phyloP scores from a whole-genome alignment of 2,329 filamentous ascomycete species.

The Elsinoe batatas region DNA sequence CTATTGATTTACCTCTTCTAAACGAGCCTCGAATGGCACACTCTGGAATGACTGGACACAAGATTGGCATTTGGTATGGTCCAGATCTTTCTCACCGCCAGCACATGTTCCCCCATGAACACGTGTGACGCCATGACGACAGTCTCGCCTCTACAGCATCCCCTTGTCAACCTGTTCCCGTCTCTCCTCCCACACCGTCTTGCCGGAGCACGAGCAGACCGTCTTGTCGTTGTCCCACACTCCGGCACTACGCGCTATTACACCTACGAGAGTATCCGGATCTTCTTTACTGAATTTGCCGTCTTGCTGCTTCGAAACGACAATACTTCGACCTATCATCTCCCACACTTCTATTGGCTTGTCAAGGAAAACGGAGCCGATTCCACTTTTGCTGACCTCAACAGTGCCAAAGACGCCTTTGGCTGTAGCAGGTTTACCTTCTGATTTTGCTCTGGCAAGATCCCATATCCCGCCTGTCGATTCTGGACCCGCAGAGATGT shows the following conservation, averaged over 20 bases:
- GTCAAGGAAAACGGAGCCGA: slow-evolving; percentile 72
- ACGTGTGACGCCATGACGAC: neutral
- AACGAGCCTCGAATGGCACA: neutral
- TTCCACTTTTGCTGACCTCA: slow-evolving; percentile 63
- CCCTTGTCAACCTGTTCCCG: slow-evolving; percentile 80
- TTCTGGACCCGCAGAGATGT: slow-evolving; percentile 73
- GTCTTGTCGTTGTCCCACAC: slow-evolving; percentile 99
- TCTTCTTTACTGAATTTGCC: slow-evolving; percentile 59
- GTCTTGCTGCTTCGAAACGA: slow-evolving; percentile 62
- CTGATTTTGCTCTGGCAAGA: slow-evolving; percentile 36
- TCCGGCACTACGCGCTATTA: slow-evolving; percentile 91
- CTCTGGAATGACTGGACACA: neutral
- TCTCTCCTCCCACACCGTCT: slow-evolving; percentile 96
- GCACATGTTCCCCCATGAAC: neutral
- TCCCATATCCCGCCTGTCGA: slow-evolving; percentile 81
- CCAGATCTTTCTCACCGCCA: neutral
- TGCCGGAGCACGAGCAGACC: slow-evolving; percentile 93
- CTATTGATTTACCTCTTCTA: slow-evolving; percentile 3
- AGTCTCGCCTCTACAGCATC: slow-evolving; percentile 57
- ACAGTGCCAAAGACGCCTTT: slow-evolving; percentile 65
- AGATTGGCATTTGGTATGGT: neutral
- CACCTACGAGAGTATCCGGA: slow-evolving; percentile 76
- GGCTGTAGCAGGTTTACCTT: slow-evolving; percentile 36
- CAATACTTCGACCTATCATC: slow-evolving; percentile 85
- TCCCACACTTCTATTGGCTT: slow-evolving; percentile 85